Evolutionary conservation across 441 rosid species (phyloP).

Genomic region (Erysimum pusillum): DNA sequence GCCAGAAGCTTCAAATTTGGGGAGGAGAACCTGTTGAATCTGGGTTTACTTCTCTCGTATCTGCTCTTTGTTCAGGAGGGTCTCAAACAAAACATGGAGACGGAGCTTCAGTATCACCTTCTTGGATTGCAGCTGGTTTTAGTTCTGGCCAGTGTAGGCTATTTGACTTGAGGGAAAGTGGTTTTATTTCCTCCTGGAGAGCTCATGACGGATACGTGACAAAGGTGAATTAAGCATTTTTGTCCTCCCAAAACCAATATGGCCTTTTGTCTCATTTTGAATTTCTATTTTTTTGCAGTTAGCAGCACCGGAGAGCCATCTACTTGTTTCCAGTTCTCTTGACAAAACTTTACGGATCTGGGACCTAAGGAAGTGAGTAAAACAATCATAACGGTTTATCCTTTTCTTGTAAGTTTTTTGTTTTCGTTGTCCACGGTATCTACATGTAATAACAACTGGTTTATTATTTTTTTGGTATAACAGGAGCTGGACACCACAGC

Average conservation of each 20-base stretch:
- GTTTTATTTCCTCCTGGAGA: slow-evolving; percentile 79
- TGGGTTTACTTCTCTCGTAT: slow-evolving; percentile 83
- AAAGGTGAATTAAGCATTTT: slow-evolving; percentile 60
- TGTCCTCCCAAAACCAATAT: slow-evolving; percentile 2
- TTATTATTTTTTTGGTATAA: slow-evolving; percentile 31
- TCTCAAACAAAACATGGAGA: slow-evolving; percentile 61
- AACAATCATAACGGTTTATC: slow-evolving; percentile 12
- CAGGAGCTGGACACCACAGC: slow-evolving; percentile 71
- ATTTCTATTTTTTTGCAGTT: slow-evolving; percentile 56
- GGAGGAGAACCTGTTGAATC: slow-evolving; percentile 80
- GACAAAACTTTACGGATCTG: slow-evolving; percentile 83
- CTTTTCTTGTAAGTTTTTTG: slow-evolving; percentile 21
- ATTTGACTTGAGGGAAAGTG: slow-evolving; percentile 82
- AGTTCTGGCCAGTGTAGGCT: slow-evolving; percentile 91
- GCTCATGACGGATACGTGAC: slow-evolving; percentile 93
- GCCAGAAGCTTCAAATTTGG: slow-evolving; percentile 89
- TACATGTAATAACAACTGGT: slow-evolving; percentile 3
- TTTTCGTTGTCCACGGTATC: background rate
- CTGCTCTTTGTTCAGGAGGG: slow-evolving; percentile 82
- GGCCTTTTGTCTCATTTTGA: slow-evolving; percentile 30
- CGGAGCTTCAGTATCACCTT: slow-evolving; percentile 61
- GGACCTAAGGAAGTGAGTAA: slow-evolving; percentile 84
- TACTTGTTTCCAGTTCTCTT: slow-evolving; percentile 93
- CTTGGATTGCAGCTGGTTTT: slow-evolving; percentile 90
- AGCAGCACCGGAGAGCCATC: slow-evolving; percentile 84